Evolutionary conservation across 495 filamentous ascomycete species (phyloP), one percentile per base, ranked within the genome.

Genomic region (Daldinia loculata): DNA sequence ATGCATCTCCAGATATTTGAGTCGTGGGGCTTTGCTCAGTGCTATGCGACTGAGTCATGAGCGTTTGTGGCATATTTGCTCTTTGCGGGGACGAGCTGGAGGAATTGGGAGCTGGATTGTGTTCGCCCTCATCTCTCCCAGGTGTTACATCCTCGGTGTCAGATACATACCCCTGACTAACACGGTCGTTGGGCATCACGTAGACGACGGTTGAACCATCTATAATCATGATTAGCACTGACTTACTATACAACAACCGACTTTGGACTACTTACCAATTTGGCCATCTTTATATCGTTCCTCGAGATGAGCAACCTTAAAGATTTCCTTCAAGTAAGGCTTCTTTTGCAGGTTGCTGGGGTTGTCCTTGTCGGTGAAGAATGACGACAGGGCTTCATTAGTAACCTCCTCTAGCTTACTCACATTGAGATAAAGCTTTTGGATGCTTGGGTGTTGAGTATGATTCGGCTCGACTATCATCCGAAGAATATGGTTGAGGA

Each of bases 401-500:
- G 84, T 84, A 1, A 75, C 69, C 8, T 80, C 77, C 55, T 87
- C 82, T 14, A 90, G 74, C 52, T 80, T 81, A 22, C 74, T 74
- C 3, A 86, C 80, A 43, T 76, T 79, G 3, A 88, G 52, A 17
- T 74, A 69, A 2, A 82, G 74, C 65, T 76, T 75, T 56, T 74
- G 75, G 15, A 85, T 77, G 22, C 77, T 74, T 0, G 70, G 60
- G 39, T 81, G 81, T 57, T 84, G 83, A 8, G 57, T 77, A 0
- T 76, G 60, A n/a, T 63, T 66, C 1, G 84, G 85, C 60, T 84
- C 77, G n/a, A 84, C 62, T n/a, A 88, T 74, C 74, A 86, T 62
- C n/a, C 83, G 84, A 41, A 92, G 80, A 50, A 92, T 90, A 68
- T 91, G 88, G 12, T 83, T 83, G 11, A 91, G 79, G 4, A 92